A percentile compares a stretch with the other conserved stretches of the same genome.
Conservation (phyloP, 257 asterid species). For the Ehretia macrophylla region DNA sequence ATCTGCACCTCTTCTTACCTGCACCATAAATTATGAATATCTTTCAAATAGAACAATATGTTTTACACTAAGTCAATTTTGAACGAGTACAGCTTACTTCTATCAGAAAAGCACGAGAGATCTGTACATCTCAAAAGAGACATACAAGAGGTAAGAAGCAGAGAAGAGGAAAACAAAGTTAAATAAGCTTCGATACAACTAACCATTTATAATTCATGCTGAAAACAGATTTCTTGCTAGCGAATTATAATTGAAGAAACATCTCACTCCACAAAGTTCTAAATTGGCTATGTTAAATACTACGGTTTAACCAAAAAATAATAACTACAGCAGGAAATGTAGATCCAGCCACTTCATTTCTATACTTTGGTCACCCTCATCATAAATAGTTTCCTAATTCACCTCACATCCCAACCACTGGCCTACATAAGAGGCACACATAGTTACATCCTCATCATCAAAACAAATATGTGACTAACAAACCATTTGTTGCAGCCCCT, state of each 20-base stretch:
- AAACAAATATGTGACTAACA: no score
- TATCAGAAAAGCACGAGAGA: neutral
- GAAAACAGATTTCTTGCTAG: no score
- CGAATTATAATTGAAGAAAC: no score
- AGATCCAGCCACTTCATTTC: neutral
- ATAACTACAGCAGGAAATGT: neutral
- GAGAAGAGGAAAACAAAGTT: constrained; percentile 31
- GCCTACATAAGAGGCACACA: no score
- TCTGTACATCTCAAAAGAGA: neutral
- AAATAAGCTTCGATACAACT: no score
- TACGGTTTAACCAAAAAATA: neutral
- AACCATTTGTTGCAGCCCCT: no score
- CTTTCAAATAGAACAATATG: neutral
- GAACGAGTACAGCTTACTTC: neutral
- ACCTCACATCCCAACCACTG: no score
- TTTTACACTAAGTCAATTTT: neutral
- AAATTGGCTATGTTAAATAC: neutral
- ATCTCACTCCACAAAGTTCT: no score
- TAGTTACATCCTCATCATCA: no score
- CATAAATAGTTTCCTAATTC: no score
- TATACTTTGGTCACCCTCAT: neutral
- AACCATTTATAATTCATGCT: no score
- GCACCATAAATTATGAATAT: constrained; percentile 24
- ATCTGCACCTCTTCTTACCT: constrained; percentile 97
- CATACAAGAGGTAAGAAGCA: neutral